Evolutionary conservation across 805 yeast genomes (phyloP), one percentile per base, ranked within the genome.

Genomic region (Nakazawaea ernobii): DNA sequence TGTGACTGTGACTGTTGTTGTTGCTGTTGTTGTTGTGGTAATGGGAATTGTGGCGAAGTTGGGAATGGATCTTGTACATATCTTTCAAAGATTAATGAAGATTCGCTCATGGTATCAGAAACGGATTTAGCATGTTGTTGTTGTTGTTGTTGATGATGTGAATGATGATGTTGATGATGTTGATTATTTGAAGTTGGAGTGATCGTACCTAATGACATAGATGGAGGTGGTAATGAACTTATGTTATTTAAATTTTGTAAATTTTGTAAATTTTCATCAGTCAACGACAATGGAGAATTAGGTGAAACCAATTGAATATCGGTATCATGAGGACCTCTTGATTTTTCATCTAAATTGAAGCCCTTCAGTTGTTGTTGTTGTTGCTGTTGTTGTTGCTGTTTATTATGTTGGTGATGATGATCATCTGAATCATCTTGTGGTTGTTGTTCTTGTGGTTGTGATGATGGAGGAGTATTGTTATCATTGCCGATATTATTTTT

Each of bases 41-140:
- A 13, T 20, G 27, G 7, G n/a, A 10, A 9, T 26, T 20, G 36
- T 9, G 36, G 27, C 4, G 32, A 14, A 20, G 29, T 8, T 33
- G 52, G 51, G 38, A 67, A 54, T 8, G 79, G 79, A 52, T 81
- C 86, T 58, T 82, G 85, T 8, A 82, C 88, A 42, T 76, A 71
- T 48, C 88, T 70, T 55, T 82, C 90, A 58, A 79, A 85, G 57
- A 83, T 84, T 58, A 75, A 59, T 13, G 84, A 77, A 28, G 66
- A 59, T 10, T 62, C 63, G 26, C 46, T 53, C 45, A 46, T 42
- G 15, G 57, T 17, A 55, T 58, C 49, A 10, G 48, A 45, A 15
- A 24, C 11, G 8, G 40, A 37, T n/a, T n/a, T 27, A 13, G 41
- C 2, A 27, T 15, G 32, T 2, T 33, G 39, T 6, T 36, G 42